These are phyloP conservation scores for Epichloe elymi DNA, from an alignment of 2,329 filamentous ascomycete species.

Conservation along the genomic window DNA sequence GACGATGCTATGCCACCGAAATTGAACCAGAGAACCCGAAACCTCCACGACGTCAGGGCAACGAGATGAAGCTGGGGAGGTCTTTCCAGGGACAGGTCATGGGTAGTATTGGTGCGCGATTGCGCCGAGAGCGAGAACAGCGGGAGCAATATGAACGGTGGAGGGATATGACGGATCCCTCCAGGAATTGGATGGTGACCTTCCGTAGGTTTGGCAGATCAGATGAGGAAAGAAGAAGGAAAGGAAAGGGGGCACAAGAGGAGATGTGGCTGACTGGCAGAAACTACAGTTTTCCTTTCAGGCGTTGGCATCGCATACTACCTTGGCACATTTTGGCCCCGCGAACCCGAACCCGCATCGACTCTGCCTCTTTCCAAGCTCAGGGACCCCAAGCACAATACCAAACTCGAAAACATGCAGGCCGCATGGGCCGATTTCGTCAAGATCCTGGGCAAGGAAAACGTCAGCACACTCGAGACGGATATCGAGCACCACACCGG, in stretches of 20 bases:
- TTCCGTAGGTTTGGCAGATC: constrained; percentile 30
- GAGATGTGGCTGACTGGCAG: constrained; percentile 3
- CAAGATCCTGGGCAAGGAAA: constrained; percentile 47
- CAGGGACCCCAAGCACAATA: constrained; percentile 41
- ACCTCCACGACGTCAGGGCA: constrained; percentile 17
- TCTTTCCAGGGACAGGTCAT: constrained; percentile 47
- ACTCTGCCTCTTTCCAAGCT: constrained; percentile 44
- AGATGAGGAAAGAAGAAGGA: not conserved
- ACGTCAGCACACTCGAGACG: constrained; percentile 46
- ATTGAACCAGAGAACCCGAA: constrained; percentile 23
- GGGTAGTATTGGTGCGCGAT: constrained; percentile 41
- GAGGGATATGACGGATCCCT: constrained; percentile 26
- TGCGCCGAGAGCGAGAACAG: constrained; percentile 41
- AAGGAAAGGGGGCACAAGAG: not conserved
- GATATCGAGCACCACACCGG: constrained; percentile 45
- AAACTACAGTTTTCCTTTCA: constrained; percentile 34
- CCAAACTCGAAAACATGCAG: constrained; percentile 49
- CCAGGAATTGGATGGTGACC: constrained; percentile 37
- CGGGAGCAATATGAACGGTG: constrained; percentile 34
- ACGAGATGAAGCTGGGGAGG: constrained; percentile 25
- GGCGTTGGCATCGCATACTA: constrained; percentile 42
- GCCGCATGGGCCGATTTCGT: constrained; percentile 59
- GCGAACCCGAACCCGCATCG: constrained; percentile 37
- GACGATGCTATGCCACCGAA: constrained; percentile 22
- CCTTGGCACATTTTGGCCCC: constrained; percentile 42